These are phyloP conservation scores for Acanthamoeba culbertsoni DNA, from an alignment of 208 protist species.

Conservation along the genomic window DNA sequence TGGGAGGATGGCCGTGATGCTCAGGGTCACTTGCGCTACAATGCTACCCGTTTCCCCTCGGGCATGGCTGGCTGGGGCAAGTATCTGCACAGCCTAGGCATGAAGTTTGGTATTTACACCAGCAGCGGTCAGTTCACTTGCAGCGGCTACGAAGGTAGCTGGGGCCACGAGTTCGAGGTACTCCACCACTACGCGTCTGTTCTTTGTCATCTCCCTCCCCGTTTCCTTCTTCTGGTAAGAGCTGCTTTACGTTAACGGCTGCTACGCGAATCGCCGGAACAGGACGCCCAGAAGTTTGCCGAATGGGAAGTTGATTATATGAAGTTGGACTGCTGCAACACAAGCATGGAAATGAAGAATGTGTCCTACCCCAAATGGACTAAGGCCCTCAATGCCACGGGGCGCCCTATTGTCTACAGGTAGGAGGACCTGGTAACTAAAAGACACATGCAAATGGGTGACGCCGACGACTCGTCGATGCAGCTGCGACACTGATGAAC, in stretches of 20 bases:
- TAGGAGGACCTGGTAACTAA: too few species aligned
- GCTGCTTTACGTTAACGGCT: too few species aligned
- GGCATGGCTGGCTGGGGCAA: slow-evolving; percentile 42
- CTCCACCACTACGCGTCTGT: too few species aligned
- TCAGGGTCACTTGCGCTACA: background rate
- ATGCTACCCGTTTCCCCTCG: slow-evolving; percentile 61
- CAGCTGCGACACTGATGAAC: background rate
- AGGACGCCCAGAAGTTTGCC: background rate
- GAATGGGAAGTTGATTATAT: slow-evolving; percentile 46
- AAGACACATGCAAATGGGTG: too few species aligned
- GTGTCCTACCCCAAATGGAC: slow-evolving; percentile 54
- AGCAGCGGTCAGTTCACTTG: slow-evolving; percentile 43
- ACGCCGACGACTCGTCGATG: too few species aligned
- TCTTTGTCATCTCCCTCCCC: too few species aligned
- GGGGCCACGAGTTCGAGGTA: slow-evolving; percentile 33
- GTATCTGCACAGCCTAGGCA: slow-evolving; percentile 63
- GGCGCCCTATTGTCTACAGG: slow-evolving; percentile 43
- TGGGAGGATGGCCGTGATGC: slow-evolving; percentile 6
- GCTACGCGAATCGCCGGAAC: background rate
- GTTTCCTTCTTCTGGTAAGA: too few species aligned
- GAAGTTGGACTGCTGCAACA: slow-evolving; percentile 65
- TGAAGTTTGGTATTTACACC: slow-evolving; percentile 70
- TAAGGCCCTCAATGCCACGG: background rate
- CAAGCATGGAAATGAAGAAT: background rate
- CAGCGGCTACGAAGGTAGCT: slow-evolving; percentile 53